Evolutionary conservation across 306 rosid genomes (phyloP), one percentile per base, ranked within the genome.

Genomic region (Gynostemma pentaphyllum): DNA sequence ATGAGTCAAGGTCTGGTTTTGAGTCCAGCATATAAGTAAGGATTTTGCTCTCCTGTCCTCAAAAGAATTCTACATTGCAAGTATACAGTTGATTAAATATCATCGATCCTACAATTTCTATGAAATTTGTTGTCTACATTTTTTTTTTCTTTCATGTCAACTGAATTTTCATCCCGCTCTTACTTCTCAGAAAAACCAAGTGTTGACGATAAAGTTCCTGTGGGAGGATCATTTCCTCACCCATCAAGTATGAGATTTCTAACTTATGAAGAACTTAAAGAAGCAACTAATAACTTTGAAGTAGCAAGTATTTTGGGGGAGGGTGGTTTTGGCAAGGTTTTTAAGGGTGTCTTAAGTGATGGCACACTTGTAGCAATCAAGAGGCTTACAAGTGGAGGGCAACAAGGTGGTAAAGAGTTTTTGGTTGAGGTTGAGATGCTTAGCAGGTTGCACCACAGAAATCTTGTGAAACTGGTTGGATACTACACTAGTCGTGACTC

Each of bases 321-420:
- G 82, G 97, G 97, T 49, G 94, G 97, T 46, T 88, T 94, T 70
- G 99, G 99, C 70, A 81, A 68, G 76, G 97, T 94, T 54, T 94
- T 81, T 70, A 94, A 82, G 84, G 99, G 99, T 45, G 87, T 86
- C 70, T 81, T 94, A 48, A 79, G 73, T 73, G 95, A 92, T 39
- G 99, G 99, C 78, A 92, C 99, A 37, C 79, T 87, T 76, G 99
- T 92, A 37, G 99, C 97, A 51, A 92, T 92, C 63, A 92, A 92
- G 87, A 88, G 85, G 72, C 97, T 88, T 62, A 82, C 95, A 44
- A 84, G 53, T 63, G 99, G 99, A 69, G 95, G 97, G 69, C 95
- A 88, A 70, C 97, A 94, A 69, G 99, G 99, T 34, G 90, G 81
- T 73, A 92, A 88, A 75, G 95, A 92, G 67, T 84, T 88, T 79